Conservation (phyloP, 2,329 filamentous ascomycete species). For the Onygenales sp. region DNA sequence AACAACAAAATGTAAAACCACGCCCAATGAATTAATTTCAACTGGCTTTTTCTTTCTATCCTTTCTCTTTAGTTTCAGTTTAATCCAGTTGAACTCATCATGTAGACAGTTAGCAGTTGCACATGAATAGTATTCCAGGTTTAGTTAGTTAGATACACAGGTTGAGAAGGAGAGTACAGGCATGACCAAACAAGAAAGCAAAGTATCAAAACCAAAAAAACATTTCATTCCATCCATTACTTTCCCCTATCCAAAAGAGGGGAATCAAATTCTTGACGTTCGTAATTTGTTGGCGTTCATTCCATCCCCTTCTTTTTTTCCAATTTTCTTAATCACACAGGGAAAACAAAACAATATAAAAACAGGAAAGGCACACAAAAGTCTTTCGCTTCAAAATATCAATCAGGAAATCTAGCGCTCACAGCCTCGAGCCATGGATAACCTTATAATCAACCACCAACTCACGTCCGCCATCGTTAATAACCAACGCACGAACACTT, state of each 20-base stretch:
- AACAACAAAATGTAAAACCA: too few relatives aligned
- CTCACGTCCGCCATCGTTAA: constrained; percentile 86
- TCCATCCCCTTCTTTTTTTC: neutral
- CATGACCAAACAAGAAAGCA: neutral
- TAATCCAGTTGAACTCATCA: neutral
- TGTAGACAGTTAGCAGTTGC: neutral
- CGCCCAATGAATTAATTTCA: neutral
- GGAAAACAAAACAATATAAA: too few relatives aligned
- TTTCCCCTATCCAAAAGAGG: constrained; percentile 2
- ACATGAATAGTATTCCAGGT: neutral
- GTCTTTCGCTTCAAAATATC: neutral
- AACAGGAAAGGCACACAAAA: neutral
- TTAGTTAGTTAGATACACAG: constrained; percentile 1
- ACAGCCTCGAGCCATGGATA: constrained; percentile 67
- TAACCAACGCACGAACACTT: constrained; percentile 88
- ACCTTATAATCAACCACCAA: constrained; percentile 98
- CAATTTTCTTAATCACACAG: too few relatives aligned
- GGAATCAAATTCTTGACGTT: neutral
- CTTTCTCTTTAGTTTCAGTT: neutral
- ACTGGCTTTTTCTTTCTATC: neutral
- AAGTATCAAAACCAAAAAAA: constrained; percentile 1
- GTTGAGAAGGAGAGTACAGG: neutral
- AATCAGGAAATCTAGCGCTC: neutral
- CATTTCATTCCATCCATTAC: constrained; percentile 1
- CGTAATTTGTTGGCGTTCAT: neutral